Evolutionary conservation across 306 rosid species (phyloP).

Genomic region (Ochetophila trinervis): DNA sequence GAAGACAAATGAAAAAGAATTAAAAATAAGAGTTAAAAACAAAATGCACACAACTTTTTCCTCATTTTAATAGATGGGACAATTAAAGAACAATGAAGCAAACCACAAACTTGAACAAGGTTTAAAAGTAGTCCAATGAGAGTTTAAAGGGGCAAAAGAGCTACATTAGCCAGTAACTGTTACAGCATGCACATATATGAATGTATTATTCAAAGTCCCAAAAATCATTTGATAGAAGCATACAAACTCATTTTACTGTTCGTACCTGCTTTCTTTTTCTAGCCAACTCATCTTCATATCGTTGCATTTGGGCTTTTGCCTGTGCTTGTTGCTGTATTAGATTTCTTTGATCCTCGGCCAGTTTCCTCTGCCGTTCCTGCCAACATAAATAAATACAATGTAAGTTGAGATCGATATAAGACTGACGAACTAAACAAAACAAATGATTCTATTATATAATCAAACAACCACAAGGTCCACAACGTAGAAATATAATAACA

Average conservation of each 20-base stretch:
- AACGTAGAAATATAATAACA: not conserved
- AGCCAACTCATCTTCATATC: constrained; percentile 79
- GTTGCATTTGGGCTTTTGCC: constrained; percentile 73
- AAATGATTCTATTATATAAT: not conserved
- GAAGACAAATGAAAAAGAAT: not conserved
- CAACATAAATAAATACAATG: not conserved
- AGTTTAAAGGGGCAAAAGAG: not conserved
- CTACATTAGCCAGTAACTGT: not conserved
- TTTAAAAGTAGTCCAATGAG: not conserved
- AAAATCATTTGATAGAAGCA: not conserved
- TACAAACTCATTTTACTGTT: constrained; percentile 16
- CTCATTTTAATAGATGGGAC: too few relatives aligned
- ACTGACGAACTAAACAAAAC: not conserved
- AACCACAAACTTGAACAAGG: constrained; percentile 19
- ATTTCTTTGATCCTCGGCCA: constrained; percentile 86
- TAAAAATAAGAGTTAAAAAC: not conserved
- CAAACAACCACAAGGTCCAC: not conserved
- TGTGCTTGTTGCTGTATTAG: constrained; percentile 82
- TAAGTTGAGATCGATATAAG: too few relatives aligned
- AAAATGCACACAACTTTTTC: not conserved
- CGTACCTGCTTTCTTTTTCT: constrained; percentile 91
- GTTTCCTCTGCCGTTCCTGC: constrained; percentile 75
- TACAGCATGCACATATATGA: constrained; percentile 6
- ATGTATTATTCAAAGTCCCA: constrained; percentile 15
- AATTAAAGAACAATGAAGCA: not conserved